Conservation (phyloP, 2,329 filamentous ascomycete species). For the Neofusicoccum ribis region DNA sequence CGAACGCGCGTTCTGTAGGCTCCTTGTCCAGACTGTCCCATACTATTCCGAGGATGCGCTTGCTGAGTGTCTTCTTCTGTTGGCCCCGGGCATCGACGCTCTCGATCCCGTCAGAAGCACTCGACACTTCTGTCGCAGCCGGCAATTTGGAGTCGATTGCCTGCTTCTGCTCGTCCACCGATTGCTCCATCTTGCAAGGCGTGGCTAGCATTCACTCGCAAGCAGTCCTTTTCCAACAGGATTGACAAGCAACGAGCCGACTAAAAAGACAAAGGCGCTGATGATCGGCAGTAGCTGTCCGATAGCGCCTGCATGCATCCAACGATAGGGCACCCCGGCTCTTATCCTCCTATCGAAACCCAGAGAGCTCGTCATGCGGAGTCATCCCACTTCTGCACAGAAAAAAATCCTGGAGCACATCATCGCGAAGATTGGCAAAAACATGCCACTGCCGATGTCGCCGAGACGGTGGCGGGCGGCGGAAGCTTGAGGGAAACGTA, state of each 20-base stretch:
- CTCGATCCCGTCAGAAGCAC: neutral
- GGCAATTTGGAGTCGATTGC: neutral
- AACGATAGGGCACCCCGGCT: neutral
- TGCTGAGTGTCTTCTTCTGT: neutral
- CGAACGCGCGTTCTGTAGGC: neutral
- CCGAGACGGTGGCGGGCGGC: neutral
- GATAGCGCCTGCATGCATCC: neutral
- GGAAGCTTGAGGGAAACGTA: neutral
- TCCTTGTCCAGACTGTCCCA: neutral
- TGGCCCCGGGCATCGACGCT: neutral
- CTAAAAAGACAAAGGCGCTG: too few species aligned
- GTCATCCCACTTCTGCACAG: neutral
- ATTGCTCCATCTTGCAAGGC: neutral
- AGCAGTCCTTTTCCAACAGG: neutral
- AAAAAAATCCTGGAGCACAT: neutral
- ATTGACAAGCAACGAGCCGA: too few species aligned
- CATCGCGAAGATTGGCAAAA: too few species aligned
- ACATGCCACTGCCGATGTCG: neutral
- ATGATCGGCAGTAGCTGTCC: neutral
- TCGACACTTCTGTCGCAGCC: neutral
- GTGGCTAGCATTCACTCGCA: neutral
- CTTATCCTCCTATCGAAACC: neutral
- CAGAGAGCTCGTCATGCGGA: neutral
- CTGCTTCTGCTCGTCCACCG: neutral
- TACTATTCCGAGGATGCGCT: neutral